Evolutionary conservation across 2,329 filamentous ascomycete genomes (phyloP).

Genomic region (Chalaropsis thielavioides): DNA sequence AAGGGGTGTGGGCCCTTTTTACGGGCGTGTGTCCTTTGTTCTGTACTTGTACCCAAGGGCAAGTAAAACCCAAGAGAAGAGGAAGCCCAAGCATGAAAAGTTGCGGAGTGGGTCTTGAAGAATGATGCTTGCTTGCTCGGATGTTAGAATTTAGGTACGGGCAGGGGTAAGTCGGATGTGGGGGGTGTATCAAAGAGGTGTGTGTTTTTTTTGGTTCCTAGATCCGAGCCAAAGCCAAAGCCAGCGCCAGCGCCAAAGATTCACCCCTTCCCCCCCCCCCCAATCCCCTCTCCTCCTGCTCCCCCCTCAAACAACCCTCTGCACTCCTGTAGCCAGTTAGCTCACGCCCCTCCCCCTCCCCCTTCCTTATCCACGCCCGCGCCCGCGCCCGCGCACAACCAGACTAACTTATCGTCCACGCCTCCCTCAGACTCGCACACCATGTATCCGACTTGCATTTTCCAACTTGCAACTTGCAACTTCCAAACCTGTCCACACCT

Average conservation of each 20-base stretch:
- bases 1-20: too few species aligned
- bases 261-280: neutral
- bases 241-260: neutral
- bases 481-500: neutral
- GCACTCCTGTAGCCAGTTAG: too few species aligned
- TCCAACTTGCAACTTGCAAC: neutral
- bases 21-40: too few species aligned
- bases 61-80: neutral
- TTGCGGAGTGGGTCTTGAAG: neutral
- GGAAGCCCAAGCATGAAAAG: neutral
- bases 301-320: too few species aligned
- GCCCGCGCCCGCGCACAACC: too few species aligned
- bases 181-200: neutral
- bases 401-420: too few species aligned
- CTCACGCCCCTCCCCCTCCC: too few species aligned
- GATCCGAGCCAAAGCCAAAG: neutral
- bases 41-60: neutral
- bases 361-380: too few species aligned
- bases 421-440: neutral
- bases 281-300: neutral
- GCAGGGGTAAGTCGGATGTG: neutral
- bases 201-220: neutral
- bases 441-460: neutral
- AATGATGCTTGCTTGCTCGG: conserved; percentile 3
- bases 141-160: neutral